Percentiles rank a stretch among this genome's conserved stretches.
Evolutionary conservation across 176 grass and related monocot genomes (phyloP).

Genomic region (Chrysopogon serrulatus): DNA sequence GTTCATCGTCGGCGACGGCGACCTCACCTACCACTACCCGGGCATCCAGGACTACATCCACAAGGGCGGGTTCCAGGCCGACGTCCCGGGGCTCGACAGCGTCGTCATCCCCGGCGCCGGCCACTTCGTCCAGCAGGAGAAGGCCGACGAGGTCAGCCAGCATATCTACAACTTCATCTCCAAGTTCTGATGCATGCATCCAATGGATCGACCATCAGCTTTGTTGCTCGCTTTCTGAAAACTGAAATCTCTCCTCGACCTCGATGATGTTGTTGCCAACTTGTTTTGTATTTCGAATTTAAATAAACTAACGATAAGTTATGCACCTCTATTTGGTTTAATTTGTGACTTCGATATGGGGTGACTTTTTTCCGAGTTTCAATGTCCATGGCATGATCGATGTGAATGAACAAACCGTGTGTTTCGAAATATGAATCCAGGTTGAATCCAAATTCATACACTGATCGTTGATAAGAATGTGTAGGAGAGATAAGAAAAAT

Average conservation of each 20-base stretch:
- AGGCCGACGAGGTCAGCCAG: constrained; percentile 34
- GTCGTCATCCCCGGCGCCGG: constrained; percentile 44
- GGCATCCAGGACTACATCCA: constrained; percentile 48
- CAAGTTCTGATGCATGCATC: constrained; percentile 12
- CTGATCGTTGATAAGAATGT: too few species aligned
- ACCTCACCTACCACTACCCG: constrained; percentile 43
- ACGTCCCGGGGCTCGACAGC: constrained; percentile 36
- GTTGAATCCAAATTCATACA: too few species aligned
- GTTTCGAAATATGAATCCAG: too few species aligned
- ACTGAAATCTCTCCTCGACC: too few species aligned
- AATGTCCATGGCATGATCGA: background rate
- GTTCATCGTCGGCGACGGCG: constrained; percentile 49
- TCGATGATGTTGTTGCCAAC: background rate
- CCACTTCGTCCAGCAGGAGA: constrained; percentile 52
- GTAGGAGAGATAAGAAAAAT: too few species aligned
- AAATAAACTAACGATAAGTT: background rate
- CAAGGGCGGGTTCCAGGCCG: constrained; percentile 31
- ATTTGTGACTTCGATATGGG: background rate
- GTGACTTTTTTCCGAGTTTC: too few species aligned
- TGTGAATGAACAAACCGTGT: background rate
- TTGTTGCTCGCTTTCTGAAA: background rate
- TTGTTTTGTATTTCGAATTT: background rate
- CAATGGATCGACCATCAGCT: background rate
- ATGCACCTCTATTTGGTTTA: background rate
- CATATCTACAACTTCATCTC: constrained; percentile 37